phyloP scores from a whole-genome alignment of 768 basidiomycete genomes.

The Russula ochroleuca region DNA sequence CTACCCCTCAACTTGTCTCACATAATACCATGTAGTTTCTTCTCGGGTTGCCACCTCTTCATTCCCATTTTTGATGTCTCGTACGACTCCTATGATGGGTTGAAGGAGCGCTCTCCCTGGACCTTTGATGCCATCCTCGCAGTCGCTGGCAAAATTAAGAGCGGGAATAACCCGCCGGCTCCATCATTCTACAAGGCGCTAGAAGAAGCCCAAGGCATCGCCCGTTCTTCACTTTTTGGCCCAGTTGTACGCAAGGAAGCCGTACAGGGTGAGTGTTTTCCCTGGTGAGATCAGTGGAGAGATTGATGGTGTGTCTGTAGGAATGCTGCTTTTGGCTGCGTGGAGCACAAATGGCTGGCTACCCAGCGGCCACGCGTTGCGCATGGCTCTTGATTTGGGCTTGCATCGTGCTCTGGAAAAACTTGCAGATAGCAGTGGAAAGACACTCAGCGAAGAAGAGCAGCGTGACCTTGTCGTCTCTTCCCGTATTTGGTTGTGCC shows the following conservation, averaged over 20 bases:
- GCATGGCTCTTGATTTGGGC: slow-evolving; percentile 93
- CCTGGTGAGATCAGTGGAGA: background rate
- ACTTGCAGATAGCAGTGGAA: slow-evolving; percentile 67
- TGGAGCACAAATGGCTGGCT: slow-evolving; percentile 96
- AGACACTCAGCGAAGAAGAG: slow-evolving; percentile 69
- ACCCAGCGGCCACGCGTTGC: slow-evolving; percentile 91
- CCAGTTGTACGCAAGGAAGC: slow-evolving; percentile 93
- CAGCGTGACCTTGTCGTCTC: slow-evolving; percentile 89
- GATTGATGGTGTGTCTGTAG: slow-evolving; percentile 37
- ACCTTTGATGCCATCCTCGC: slow-evolving; percentile 92
- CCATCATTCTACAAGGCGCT: slow-evolving; percentile 86
- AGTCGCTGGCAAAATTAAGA: slow-evolving; percentile 86
- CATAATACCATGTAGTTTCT: slow-evolving; percentile 60
- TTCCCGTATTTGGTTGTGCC: slow-evolving; percentile 88
- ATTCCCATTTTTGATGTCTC: slow-evolving; percentile 90
- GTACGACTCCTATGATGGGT: slow-evolving; percentile 90
- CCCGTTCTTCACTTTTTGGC: slow-evolving; percentile 88
- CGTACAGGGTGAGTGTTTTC: slow-evolving; percentile 65
- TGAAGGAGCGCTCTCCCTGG: slow-evolving; percentile 92
- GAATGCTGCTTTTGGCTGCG: slow-evolving; percentile 86
- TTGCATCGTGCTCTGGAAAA: slow-evolving; percentile 91
- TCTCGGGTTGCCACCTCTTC: slow-evolving; percentile 94
- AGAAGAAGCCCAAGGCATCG: slow-evolving; percentile 95
- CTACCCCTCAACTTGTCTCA: slow-evolving; percentile 18
- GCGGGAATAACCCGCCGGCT: slow-evolving; percentile 80